phyloP scores from a whole-genome alignment of 2,329 filamentous ascomycete species.

The Phialocephala sp. region DNA sequence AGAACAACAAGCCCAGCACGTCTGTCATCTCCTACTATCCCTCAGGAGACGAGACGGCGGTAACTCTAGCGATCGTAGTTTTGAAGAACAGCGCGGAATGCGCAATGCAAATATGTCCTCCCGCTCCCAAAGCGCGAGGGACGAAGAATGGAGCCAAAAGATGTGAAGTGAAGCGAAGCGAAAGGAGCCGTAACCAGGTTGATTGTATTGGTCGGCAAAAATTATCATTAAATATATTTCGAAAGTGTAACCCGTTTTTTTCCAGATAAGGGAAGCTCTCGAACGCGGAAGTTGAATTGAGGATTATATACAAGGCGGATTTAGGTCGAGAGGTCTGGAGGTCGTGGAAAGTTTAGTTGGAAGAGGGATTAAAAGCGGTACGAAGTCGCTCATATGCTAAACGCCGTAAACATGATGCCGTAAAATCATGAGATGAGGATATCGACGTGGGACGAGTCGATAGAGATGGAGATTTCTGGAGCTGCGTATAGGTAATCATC shows the following conservation, averaged over 20 bases:
- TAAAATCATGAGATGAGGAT: conserved; percentile 40
- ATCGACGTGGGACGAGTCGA: conserved; percentile 34
- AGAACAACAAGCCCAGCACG: conserved; percentile 39
- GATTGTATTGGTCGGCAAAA: conserved; percentile 16
- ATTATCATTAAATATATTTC: conserved; percentile 40
- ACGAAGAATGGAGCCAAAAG: conserved; percentile 21
- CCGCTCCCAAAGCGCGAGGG: conserved; percentile 5
- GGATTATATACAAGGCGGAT: conserved; percentile 39
- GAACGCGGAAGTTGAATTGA: conserved; percentile 22
- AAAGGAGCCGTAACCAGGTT: conserved; percentile 12
- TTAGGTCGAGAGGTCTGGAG: conserved; percentile 26
- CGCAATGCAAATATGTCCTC: conserved; percentile 1
- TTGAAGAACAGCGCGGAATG: conserved; percentile 25
- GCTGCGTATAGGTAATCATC: conserved; percentile 27
- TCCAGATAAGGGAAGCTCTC: conserved; percentile 27
- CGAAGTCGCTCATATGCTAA: conserved; percentile 42
- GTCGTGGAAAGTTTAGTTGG: conserved; percentile 21
- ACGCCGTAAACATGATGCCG: conserved; percentile 43
- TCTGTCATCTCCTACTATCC: conserved; percentile 27
- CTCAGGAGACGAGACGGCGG: conserved; percentile 32
- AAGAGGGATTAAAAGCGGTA: conserved; percentile 30
- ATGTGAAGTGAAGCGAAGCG: conserved; percentile 9
- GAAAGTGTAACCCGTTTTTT: conserved; percentile 22
- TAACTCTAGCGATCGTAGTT: conserved; percentile 43
- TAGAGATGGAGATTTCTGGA: conserved; percentile 15